These are phyloP conservation scores for Fusarium cicatricum DNA, from an alignment of 2,329 filamentous ascomycete genomes.

Conservation along the genomic window DNA sequence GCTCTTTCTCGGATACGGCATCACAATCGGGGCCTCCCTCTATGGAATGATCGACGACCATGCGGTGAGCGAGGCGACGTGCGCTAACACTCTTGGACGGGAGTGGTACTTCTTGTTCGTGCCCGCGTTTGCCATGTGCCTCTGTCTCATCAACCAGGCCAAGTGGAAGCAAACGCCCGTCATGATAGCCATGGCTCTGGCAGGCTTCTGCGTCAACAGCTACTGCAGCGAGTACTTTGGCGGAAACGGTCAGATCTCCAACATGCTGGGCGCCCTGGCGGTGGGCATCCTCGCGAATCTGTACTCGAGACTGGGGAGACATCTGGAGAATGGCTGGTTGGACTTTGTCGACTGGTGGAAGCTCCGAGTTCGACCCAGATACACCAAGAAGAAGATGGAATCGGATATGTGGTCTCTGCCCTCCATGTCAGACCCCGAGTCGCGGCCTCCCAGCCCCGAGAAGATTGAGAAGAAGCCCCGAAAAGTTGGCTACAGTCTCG, in stretches of 20 bases:
- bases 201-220: conserved; percentile 79
- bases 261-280: conserved; percentile 78
- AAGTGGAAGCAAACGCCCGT: conserved; percentile 80
- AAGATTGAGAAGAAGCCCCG: conserved; percentile 47
- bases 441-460: conserved; percentile 36
- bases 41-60: conserved; percentile 69
- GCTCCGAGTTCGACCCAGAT: conserved; percentile 49
- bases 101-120: conserved; percentile 75
- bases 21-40: conserved; percentile 72
- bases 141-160: conserved; percentile 82
- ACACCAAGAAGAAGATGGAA: conserved; percentile 42
- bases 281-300: conserved; percentile 82
- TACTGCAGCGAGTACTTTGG: conserved; percentile 73
- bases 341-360: conserved; percentile 61
- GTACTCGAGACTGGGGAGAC: conserved; percentile 73
- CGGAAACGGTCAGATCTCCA: conserved; percentile 77
- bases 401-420: conserved; percentile 46
- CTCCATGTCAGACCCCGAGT: conserved; percentile 45
- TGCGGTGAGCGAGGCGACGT: conserved; percentile 56
- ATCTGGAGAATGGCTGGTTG: conserved; percentile 63
- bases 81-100: conserved; percentile 54
- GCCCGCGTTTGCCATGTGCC: conserved; percentile 74
- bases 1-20: conserved; percentile 76
- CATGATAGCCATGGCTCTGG: conserved; percentile 77
- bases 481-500: conserved; percentile 75